Conservation (phyloP, 2,329 filamentous ascomycete species). For the Pleurostoma richardsiae region DNA sequence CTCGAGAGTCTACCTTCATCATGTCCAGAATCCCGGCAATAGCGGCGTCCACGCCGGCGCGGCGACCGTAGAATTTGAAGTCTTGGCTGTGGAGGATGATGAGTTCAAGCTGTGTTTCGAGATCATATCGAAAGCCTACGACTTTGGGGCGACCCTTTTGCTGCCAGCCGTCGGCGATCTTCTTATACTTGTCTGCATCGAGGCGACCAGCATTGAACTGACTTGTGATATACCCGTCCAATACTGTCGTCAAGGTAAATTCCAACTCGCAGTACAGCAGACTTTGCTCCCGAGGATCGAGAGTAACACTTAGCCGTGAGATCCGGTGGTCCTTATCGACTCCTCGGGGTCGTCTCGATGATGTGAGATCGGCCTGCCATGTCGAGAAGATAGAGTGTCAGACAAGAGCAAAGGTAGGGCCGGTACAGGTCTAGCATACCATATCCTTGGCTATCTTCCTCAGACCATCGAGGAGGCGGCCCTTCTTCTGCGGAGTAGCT, state of each 20-base stretch:
- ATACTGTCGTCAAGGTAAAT: conserved; percentile 43
- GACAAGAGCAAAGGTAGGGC: neutral
- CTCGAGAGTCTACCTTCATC: conserved; percentile 47
- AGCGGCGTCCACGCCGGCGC: conserved; percentile 34
- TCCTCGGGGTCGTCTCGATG: conserved; percentile 17
- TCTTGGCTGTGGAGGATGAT: conserved; percentile 41
- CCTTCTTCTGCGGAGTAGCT: conserved; percentile 24
- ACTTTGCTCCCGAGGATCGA: conserved; percentile 51
- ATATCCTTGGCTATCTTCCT: conserved; percentile 51
- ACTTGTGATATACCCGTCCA: conserved; percentile 46
- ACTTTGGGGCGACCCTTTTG: conserved; percentile 49
- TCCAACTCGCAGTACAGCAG: conserved; percentile 56
- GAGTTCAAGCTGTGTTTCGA: conserved; percentile 56
- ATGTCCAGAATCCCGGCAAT: conserved; percentile 43
- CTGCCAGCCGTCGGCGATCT: conserved; percentile 45
- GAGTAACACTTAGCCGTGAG: conserved; percentile 38
- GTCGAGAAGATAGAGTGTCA: conserved; percentile 7
- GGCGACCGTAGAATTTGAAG: conserved; percentile 50
- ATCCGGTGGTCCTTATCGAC: conserved; percentile 18
- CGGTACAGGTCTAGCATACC: conserved; percentile 4
- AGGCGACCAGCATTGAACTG: conserved; percentile 53
- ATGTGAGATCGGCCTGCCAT: conserved; percentile 27
- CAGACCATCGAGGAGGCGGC: conserved; percentile 37
- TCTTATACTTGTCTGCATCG: conserved; percentile 43
- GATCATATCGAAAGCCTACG: conserved; percentile 52